Evolutionary conservation across 1,284 basidiomycete genomes (phyloP), one percentile per base, ranked within the genome.

Genomic region (Ceratobasidium sp.): DNA sequence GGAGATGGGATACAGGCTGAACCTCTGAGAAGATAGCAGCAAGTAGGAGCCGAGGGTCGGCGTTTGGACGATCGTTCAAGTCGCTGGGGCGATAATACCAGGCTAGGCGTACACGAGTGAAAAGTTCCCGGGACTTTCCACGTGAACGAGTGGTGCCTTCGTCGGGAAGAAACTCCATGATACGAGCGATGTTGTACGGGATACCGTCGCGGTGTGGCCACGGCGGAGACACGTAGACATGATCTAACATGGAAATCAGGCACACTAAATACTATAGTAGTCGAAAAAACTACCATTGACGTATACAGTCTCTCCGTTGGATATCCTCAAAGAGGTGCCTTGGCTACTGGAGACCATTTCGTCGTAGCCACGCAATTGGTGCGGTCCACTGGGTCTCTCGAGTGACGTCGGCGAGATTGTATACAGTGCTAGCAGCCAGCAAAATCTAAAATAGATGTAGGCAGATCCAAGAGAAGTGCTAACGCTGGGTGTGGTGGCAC

Each of bases 11-110:
- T 84, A 98, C 90, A 85, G 96, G 94, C 88, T 95, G 96, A 77
- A 97, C 90, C 86, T 97, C 96, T 64, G 96, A 96, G 86, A 96
- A 97, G 85, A 98, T 97, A 79, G 96, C 96, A 65, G 96, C 96
- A 76, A 97, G 90, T 71, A 98, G 90, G 54, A 97, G 90, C 78
- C 96, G 93, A 81, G 93, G 93, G 86, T 98, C 96, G 81, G 94
- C 91, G 78, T 94, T 92, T 52, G 91, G 90, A 78, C 93, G 91
- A 87, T 95, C 93, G 84, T 90, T 93, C 83, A 96, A 93, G 88
- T 96, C 94, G 85, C 92, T 90, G 80, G 95, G 95, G 79, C 96
- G 93, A 86, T 98, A 96, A 86, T 96, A 98, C 90, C 96, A 93
- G 70, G 96, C 95, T 74, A 97, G 89, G 64, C 96, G 92, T 80